phyloP scores from a whole-genome alignment of 805 yeast genomes.

The Candida parachauliodes region DNA sequence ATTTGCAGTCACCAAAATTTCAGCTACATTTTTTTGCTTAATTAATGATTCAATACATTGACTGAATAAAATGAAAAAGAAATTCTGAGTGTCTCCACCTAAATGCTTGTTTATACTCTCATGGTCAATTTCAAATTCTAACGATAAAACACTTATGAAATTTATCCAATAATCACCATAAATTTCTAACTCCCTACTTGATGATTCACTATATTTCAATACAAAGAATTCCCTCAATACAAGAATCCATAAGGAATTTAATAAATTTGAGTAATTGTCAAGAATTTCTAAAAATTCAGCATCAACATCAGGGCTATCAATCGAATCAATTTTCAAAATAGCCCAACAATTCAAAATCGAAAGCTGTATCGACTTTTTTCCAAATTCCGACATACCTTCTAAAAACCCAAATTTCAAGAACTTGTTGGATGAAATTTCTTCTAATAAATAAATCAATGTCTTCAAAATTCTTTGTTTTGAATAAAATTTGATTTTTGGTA shows the following conservation, averaged over 20 bases:
- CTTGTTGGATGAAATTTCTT: conserved; percentile 46
- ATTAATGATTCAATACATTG: conserved; percentile 77
- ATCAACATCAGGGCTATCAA: conserved; percentile 24
- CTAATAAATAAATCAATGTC: conserved; percentile 63
- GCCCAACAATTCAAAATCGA: conserved; percentile 76
- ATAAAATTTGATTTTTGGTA: conserved; percentile 41
- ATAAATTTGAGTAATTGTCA: conserved; percentile 51
- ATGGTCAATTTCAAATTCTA: conserved; percentile 50
- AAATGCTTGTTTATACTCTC: conserved; percentile 43
- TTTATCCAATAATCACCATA: conserved; percentile 71
- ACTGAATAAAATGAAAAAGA: conserved; percentile 77
- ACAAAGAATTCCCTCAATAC: conserved; percentile 72
- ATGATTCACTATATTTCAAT: conserved; percentile 48
- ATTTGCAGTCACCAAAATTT: conserved; percentile 44
- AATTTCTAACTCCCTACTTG: conserved; percentile 40
- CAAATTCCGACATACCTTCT: conserved; percentile 40
- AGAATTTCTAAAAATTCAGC: conserved; percentile 48
- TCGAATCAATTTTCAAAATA: conserved; percentile 34
- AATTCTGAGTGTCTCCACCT: conserved; percentile 52
- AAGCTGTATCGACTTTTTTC: conserved; percentile 52
- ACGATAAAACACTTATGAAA: conserved; percentile 70
- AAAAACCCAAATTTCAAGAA: conserved; percentile 55
- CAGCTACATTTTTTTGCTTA: conserved; percentile 41
- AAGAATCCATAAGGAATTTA: conserved; percentile 78
- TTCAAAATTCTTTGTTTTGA: conserved; percentile 52